These are phyloP conservation scores for Aspergillus floridensis DNA, from an alignment of 2,329 filamentous ascomycete genomes.

Conservation along the genomic window DNA sequence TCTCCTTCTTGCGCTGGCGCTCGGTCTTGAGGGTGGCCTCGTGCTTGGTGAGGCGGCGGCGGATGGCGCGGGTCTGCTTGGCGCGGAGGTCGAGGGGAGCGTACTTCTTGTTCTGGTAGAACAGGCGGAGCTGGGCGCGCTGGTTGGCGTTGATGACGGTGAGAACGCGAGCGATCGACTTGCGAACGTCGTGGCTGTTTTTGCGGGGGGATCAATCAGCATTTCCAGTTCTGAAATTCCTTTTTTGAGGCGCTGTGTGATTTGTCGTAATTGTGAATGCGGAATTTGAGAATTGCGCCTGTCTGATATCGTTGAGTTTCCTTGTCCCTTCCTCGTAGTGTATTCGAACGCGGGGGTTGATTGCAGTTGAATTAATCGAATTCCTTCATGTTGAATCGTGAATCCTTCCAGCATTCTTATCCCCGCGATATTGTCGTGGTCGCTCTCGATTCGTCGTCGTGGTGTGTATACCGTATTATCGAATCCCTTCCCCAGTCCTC, in stretches of 20 bases:
- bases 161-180: conserved; percentile 97
- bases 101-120: conserved; percentile 99
- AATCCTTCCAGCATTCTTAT: too few relatives aligned
- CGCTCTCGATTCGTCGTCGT: too few relatives aligned
- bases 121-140: conserved; percentile 92
- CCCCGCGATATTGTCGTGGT: too few relatives aligned
- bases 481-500: too few relatives aligned
- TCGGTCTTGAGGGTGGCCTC: conserved; percentile 80
- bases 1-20: conserved; percentile 94
- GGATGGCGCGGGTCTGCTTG: conserved; percentile 98
- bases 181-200: conserved; percentile 92
- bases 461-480: too few relatives aligned
- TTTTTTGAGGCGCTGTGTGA: background rate
- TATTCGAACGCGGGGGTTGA: too few relatives aligned
- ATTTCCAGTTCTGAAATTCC: background rate
- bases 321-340: background rate
- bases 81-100: conserved; percentile 94
- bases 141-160: conserved; percentile 99
- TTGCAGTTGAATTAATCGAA: too few relatives aligned
- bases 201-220: conserved; percentile 26
- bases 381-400: too few relatives aligned
- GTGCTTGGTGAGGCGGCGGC: conserved; percentile 88
- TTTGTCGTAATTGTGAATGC: background rate
- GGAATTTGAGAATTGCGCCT: background rate
- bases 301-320: background rate